These are phyloP conservation scores for Inonotus hispidus DNA, from an alignment of 1,284 basidiomycete genomes.

Conservation along the genomic window DNA sequence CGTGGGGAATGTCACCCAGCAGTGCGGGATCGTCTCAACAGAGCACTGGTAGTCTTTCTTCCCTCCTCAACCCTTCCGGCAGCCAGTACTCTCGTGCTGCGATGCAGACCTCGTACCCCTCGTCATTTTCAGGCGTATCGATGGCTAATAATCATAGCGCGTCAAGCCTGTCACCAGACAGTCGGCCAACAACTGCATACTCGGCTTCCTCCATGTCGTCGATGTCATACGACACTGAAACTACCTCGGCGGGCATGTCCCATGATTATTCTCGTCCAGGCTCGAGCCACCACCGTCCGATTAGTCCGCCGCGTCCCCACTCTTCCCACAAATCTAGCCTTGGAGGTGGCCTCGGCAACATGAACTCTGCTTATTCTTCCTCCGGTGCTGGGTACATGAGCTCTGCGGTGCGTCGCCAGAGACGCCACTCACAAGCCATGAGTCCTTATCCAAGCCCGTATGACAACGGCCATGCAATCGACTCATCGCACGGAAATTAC, in stretches of 20 bases:
- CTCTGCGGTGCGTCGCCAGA: conserved; percentile 45
- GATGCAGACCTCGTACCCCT: conserved; percentile 64
- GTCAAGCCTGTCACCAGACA: conserved; percentile 73
- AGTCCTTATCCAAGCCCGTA: conserved; percentile 78
- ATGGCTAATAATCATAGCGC: conserved; percentile 61
- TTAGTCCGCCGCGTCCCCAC: conserved; percentile 47
- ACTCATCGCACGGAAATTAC: conserved; percentile 17
- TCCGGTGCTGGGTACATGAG: background rate
- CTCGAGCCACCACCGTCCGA: conserved; percentile 63
- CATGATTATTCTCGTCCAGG: conserved; percentile 59
- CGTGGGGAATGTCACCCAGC: conserved; percentile 54
- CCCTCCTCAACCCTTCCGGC: conserved; percentile 68
- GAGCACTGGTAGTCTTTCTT: conserved; percentile 67
- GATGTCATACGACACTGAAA: conserved; percentile 57
- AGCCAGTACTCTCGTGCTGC: conserved; percentile 53
- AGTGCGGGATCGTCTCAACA: conserved; percentile 40
- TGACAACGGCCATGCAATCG: conserved; percentile 36
- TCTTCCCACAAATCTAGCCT: conserved; percentile 50
- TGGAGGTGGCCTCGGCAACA: conserved; percentile 32
- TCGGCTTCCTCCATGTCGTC: conserved; percentile 75
- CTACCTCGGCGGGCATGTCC: conserved; percentile 33
- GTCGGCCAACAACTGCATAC: conserved; percentile 76
- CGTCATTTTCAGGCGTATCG: conserved; percentile 57
- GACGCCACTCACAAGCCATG: conserved; percentile 77
- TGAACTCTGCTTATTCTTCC: conserved; percentile 8